These are phyloP conservation scores for Phytopythium mirpurense DNA, from an alignment of 352 stramenopile species.

Conservation along the genomic window DNA sequence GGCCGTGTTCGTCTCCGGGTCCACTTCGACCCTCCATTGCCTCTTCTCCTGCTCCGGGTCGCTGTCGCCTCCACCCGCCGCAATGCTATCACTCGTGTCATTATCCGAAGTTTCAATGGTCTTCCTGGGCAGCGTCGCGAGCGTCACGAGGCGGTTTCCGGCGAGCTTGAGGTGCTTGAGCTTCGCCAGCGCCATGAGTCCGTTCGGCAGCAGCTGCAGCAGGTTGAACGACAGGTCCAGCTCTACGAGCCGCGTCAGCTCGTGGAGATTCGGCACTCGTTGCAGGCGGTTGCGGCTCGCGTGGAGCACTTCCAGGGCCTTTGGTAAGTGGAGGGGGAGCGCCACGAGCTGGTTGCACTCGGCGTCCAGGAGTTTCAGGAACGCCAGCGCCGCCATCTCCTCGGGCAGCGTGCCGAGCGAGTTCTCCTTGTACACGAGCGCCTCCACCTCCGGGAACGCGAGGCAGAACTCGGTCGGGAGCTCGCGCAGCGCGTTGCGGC, in stretches of 20 bases:
- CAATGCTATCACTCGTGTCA: conserved; percentile 1
- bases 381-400: conserved; percentile 19
- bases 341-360: conserved; percentile 56
- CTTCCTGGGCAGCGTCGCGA: conserved; percentile 38
- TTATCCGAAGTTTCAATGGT: conserved; percentile 7
- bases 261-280: conserved; percentile 39
- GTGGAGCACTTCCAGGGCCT: conserved; percentile 26
- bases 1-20: conserved; percentile 33
- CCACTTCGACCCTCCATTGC: conserved; percentile 49
- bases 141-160: conserved; percentile 60
- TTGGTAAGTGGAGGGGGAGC: conserved; percentile 35
- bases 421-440: conserved; percentile 63
- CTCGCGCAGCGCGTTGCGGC: conserved; percentile 60
- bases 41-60: conserved; percentile 29
- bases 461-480: conserved; percentile 42
- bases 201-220: conserved; percentile 46
- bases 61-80: conserved; percentile 6
- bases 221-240: conserved; percentile 67
- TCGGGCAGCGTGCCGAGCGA: conserved; percentile 32
- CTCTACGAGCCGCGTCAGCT: conserved; percentile 33
- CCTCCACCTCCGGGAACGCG: conserved; percentile 48
- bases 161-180: conserved; percentile 37
- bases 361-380: conserved; percentile 35
- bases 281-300: conserved; percentile 51
- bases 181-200: conserved; percentile 33